These are phyloP conservation scores for Sporothrix inflata DNA, from an alignment of 2,329 filamentous ascomycete genomes.

Conservation along the genomic window DNA sequence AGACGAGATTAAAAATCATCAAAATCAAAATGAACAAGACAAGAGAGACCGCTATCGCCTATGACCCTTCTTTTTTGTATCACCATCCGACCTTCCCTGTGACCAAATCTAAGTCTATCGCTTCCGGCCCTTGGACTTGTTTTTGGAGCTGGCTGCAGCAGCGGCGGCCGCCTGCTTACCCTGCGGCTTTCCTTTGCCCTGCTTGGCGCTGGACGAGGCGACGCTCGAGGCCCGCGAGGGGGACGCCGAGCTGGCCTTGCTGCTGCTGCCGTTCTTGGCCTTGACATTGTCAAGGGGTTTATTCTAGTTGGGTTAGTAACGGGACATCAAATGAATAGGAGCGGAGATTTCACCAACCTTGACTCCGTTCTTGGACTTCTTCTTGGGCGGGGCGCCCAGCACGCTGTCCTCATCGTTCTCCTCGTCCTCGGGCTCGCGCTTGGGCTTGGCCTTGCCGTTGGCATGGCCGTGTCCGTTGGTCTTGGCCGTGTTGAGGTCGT, in stretches of 20 bases:
- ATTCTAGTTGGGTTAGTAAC: slow-evolving; percentile 62
- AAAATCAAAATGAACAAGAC: neutral
- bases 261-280: slow-evolving; percentile 54
- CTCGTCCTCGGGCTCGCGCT: slow-evolving; percentile 77
- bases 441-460: slow-evolving; percentile 71
- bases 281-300: slow-evolving; percentile 92
- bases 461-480: slow-evolving; percentile 51
- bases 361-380: slow-evolving; percentile 86
- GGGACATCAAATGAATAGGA: neutral
- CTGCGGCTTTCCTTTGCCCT: slow-evolving; percentile 39
- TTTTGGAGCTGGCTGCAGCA: slow-evolving; percentile 26
- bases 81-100: neutral
- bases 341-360: slow-evolving; percentile 62
- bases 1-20: neutral
- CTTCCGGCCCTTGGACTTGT: slow-evolving; percentile 35
- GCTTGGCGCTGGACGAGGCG: slow-evolving; percentile 67
- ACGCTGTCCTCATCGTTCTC: slow-evolving; percentile 83
- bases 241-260: slow-evolving; percentile 74
- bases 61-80: too few species aligned
- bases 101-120: slow-evolving; percentile 19
- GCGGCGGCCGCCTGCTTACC: slow-evolving; percentile 46
- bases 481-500: slow-evolving; percentile 61
- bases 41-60: too few species aligned
- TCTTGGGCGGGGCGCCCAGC: slow-evolving; percentile 85
- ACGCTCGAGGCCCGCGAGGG: slow-evolving; percentile 89